Conservation (phyloP, 768 basidiomycete genomes). For the Candolleomyces efflorescens region DNA sequence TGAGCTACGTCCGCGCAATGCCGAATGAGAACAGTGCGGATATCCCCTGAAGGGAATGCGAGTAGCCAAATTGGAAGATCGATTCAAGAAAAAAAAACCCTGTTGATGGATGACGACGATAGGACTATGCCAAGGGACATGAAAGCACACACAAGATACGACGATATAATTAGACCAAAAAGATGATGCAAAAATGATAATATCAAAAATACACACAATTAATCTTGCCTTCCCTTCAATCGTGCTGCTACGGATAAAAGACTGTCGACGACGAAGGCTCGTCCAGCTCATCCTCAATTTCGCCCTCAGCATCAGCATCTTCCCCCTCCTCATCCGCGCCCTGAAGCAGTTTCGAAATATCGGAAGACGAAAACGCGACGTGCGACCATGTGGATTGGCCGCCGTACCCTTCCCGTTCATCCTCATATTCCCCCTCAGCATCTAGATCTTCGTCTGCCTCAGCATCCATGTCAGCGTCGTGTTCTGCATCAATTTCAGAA, state of each 20-base stretch:
- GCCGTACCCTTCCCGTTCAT: conserved; percentile 11
- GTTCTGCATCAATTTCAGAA: conserved; percentile 11
- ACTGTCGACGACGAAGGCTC: conserved; percentile 7
- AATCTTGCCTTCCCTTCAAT: neutral
- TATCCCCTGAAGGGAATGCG: no score
- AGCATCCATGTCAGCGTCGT: conserved; percentile 20
- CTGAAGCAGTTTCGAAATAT: neutral
- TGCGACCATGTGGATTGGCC: conserved; percentile 1
- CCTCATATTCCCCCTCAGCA: conserved; percentile 2
- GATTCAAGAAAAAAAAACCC: neutral
- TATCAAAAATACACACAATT: neutral
- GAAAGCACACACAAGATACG: no score
- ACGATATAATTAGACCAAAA: no score
- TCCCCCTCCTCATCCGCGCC: conserved; percentile 17
- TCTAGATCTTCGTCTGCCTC: conserved; percentile 13
- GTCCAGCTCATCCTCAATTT: conserved; percentile 27
- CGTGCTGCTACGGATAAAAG: conserved; percentile 5
- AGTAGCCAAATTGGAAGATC: neutral
- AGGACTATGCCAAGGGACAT: no score
- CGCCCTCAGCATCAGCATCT: conserved; percentile 30
- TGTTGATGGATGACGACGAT: no score
- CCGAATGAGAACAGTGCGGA: no score
- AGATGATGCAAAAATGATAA: neutral
- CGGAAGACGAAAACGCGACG: neutral
- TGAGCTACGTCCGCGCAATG: no score